Evolutionary conservation across 192 early-diverging fungal species (phyloP).

Genomic region (Coemansia sp.): DNA sequence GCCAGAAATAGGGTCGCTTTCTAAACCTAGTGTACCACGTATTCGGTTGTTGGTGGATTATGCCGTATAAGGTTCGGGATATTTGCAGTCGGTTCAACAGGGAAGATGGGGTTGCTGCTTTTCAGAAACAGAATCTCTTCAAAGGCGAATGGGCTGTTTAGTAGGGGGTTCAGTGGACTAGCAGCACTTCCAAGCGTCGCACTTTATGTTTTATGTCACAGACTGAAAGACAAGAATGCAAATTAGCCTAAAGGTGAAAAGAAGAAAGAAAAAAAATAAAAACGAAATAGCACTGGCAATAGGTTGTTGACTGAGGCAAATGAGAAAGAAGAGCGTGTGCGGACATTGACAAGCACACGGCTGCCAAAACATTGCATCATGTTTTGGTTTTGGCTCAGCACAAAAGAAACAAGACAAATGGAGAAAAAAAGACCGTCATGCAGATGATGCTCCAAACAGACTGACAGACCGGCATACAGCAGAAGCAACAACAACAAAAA

Average conservation of each 20-base stretch:
- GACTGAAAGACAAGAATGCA: neutral
- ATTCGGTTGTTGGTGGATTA: neutral
- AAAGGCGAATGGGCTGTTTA: too few species aligned
- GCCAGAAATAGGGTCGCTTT: neutral
- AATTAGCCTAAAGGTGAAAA: slow-evolving; percentile 9
- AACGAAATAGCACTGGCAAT: neutral
- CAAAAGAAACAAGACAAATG: neutral
- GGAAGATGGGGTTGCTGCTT: neutral
- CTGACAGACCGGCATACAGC: too few species aligned
- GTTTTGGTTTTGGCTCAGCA: slow-evolving; percentile 9
- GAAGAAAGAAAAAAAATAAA: slow-evolving; percentile 4
- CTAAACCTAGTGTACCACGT: neutral
- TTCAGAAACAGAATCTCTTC: too few species aligned
- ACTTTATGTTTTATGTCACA: neutral
- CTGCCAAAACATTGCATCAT: neutral
- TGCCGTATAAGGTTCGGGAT: too few species aligned
- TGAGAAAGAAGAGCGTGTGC: too few species aligned
- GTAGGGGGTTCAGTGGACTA: too few species aligned
- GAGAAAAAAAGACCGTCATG: neutral
- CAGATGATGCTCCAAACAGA: neutral
- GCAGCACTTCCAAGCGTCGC: too few species aligned
- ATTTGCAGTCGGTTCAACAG: too few species aligned
- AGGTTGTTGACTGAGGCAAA: too few species aligned
- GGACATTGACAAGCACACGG: too few species aligned
- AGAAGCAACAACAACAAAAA: neutral